Percentiles rank a stretch among this genome's conserved stretches.
Conservation (phyloP, 495 filamentous ascomycete species). For the Hypoxylon fragiforme region DNA sequence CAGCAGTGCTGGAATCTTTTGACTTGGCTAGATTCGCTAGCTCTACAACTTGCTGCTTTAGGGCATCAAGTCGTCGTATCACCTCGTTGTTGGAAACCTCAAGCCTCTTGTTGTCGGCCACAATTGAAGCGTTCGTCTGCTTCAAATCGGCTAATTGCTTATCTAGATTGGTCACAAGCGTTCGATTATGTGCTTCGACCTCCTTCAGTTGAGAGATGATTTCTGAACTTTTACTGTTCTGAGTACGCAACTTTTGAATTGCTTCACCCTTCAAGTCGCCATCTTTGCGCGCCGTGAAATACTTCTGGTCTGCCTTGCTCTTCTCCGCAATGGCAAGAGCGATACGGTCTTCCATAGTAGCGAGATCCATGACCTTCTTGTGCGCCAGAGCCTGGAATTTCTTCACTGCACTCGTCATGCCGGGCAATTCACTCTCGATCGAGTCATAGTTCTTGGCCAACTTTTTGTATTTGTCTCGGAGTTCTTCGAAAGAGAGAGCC, state of each 20-base stretch:
- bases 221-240: slow-evolving; percentile 88
- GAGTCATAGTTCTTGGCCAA: slow-evolving; percentile 78
- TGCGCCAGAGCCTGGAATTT: slow-evolving; percentile 80
- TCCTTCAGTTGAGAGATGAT: slow-evolving; percentile 94
- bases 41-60: slow-evolving; percentile 76
- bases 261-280: slow-evolving; percentile 81
- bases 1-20: slow-evolving; percentile 69
- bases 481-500: slow-evolving; percentile 62
- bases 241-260: slow-evolving; percentile 72
- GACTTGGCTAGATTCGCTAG: slow-evolving; percentile 68
- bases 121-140: slow-evolving; percentile 67
- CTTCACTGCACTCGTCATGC: slow-evolving; percentile 84
- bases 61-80: slow-evolving; percentile 64
- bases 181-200: slow-evolving; percentile 64
- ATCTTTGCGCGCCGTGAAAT: slow-evolving; percentile 90
- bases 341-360: slow-evolving; percentile 76
- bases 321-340: slow-evolving; percentile 80
- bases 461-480: slow-evolving; percentile 70
- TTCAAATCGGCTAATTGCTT: slow-evolving; percentile 84
- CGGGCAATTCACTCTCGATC: slow-evolving; percentile 82
- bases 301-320: slow-evolving; percentile 95
- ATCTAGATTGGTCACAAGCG: slow-evolving; percentile 77
- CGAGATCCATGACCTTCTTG: slow-evolving; percentile 79
- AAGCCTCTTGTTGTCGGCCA: slow-evolving; percentile 67
- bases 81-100: slow-evolving; percentile 73